Percentiles rank a stretch among this genome's conserved stretches.
phyloP scores from a whole-genome alignment of 73 alveolate species.

The Paramecium bursaria region DNA sequence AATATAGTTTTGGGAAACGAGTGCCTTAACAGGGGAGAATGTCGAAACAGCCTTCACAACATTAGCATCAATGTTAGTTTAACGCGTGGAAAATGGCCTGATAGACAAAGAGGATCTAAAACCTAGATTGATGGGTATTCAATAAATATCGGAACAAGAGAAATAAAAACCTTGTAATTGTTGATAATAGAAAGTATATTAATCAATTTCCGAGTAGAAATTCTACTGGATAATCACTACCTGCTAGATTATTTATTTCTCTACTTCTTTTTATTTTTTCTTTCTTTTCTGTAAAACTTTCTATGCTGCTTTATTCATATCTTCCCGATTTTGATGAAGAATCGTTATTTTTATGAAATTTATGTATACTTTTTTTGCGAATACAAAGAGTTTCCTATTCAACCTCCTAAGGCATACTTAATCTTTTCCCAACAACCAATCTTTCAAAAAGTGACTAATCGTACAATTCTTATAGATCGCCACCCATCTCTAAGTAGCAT shows the following conservation, averaged over 20 bases:
- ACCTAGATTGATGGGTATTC: slow-evolving; percentile 50
- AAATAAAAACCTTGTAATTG: too few species aligned
- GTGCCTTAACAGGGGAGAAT: slow-evolving; percentile 82
- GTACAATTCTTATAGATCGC: slow-evolving; percentile 25
- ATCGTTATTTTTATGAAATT: too few species aligned
- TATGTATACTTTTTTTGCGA: too few species aligned
- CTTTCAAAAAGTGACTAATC: slow-evolving; percentile 5
- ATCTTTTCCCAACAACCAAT: slow-evolving; percentile 6
- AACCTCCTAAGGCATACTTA: too few species aligned
- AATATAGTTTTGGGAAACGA: slow-evolving; percentile 70
- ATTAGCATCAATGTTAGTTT: slow-evolving; percentile 70
- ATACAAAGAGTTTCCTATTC: too few species aligned
- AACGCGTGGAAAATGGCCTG: slow-evolving; percentile 58
- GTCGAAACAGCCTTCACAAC: slow-evolving; percentile 74
- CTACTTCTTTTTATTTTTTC: slow-evolving; percentile 17
- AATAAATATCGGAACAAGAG: too few species aligned
- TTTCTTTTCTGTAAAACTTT: slow-evolving; percentile 28
- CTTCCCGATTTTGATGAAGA: too few species aligned
- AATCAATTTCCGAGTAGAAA: too few species aligned
- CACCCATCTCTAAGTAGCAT: slow-evolving; percentile 15
- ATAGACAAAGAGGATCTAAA: slow-evolving; percentile 49
- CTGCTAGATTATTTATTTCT: background rate
- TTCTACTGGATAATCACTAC: background rate
- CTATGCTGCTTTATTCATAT: background rate
- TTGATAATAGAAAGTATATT: too few species aligned